Conservation (phyloP, 257 asterid species). For the Verbena officinalis region DNA sequence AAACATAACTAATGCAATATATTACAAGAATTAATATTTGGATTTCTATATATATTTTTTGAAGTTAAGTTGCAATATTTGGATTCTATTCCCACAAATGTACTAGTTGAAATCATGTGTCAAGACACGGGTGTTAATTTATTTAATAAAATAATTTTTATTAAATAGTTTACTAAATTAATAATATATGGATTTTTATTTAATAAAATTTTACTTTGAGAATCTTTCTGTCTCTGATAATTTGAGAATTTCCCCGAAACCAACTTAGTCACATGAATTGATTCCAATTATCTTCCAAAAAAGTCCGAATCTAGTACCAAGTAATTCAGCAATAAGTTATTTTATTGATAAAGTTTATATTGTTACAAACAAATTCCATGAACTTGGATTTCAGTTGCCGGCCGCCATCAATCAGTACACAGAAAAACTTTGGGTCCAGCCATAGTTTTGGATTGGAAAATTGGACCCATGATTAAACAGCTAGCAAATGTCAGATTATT, state of each 20-base stretch:
- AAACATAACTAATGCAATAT: too few relatives aligned
- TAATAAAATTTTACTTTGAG: too few relatives aligned
- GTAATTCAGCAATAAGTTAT: neutral
- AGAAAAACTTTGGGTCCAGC: conserved; percentile 34
- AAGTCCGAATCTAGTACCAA: neutral
- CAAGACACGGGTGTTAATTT: too few relatives aligned
- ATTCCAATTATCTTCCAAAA: conserved; percentile 21
- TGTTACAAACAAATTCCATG: neutral
- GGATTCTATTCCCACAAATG: too few relatives aligned
- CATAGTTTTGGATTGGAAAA: conserved; percentile 42
- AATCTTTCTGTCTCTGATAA: too few relatives aligned
- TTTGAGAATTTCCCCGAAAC: neutral
- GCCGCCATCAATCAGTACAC: conserved; percentile 32
- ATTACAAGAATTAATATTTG: too few relatives aligned
- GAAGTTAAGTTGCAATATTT: too few relatives aligned
- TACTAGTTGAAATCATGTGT: too few relatives aligned
- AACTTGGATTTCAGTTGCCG: conserved; percentile 15
- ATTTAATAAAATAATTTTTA: too few relatives aligned
- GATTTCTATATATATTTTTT: too few relatives aligned
- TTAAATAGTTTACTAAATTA: too few relatives aligned
- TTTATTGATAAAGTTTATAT: neutral
- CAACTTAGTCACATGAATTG: conserved; percentile 19
- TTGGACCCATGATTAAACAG: conserved; percentile 6
- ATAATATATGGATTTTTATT: too few relatives aligned
- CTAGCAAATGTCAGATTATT: neutral